phyloP scores from a whole-genome alignment of 108 stramenopile genomes.

The Fragilariopsis cylindrus region DNA sequence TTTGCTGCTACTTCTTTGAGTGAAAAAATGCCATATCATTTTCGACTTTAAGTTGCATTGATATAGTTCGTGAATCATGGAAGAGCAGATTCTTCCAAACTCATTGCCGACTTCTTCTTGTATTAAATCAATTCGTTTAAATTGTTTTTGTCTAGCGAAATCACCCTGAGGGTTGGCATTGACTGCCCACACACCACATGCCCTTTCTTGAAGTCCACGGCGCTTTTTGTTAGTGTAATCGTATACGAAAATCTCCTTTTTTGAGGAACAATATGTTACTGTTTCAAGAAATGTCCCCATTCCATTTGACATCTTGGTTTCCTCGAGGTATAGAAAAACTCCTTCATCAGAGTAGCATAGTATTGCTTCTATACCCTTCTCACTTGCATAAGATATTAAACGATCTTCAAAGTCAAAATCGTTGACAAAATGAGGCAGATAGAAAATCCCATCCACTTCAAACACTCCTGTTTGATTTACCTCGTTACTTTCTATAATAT shows the following conservation, averaged over 20 bases:
- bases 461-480: slow-evolving; percentile 47
- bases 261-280: background rate
- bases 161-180: background rate
- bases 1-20: slow-evolving; percentile 16
- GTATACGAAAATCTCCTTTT: background rate
- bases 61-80: background rate
- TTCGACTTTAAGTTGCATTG: slow-evolving; percentile 6
- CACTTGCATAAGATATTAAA: slow-evolving; percentile 58
- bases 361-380: slow-evolving; percentile 46
- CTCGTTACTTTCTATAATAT: slow-evolving; percentile 32
- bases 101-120: background rate
- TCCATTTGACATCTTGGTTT: background rate
- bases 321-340: slow-evolving; percentile 15
- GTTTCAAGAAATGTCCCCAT: background rate
- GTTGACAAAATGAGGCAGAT: slow-evolving; percentile 15
- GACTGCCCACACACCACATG: slow-evolving; percentile 25
- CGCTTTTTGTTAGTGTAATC: slow-evolving; percentile 18
- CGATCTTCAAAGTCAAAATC: slow-evolving; percentile 42
- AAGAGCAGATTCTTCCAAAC: background rate
- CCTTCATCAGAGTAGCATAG: slow-evolving; percentile 28
- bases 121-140: slow-evolving; percentile 4
- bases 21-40: slow-evolving; percentile 8
- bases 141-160: slow-evolving; percentile 10
- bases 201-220: slow-evolving; percentile 29
- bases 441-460: slow-evolving; percentile 19